These are phyloP conservation scores for Boletus bicolor DNA, from an alignment of 768 basidiomycete species.

Conservation along the genomic window DNA sequence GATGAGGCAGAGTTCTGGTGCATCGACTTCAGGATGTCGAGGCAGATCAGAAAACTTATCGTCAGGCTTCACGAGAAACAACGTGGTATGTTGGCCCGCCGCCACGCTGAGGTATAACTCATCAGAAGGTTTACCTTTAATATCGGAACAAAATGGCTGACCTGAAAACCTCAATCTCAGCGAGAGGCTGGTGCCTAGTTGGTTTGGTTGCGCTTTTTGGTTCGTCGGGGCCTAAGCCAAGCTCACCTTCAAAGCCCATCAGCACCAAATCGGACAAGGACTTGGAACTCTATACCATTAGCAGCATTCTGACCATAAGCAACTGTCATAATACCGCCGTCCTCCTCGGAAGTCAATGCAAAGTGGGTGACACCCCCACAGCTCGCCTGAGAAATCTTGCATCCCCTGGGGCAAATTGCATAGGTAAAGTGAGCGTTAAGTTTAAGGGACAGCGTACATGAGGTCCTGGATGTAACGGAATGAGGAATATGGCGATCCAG, in stretches of 20 bases:
- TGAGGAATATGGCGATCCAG: slow-evolving; percentile 82
- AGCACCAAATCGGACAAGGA: not conserved
- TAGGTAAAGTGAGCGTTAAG: not conserved
- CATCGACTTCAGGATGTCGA: slow-evolving; percentile 75
- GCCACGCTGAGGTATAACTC: slow-evolving; percentile 53
- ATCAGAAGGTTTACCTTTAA: not conserved
- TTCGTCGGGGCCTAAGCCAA: slow-evolving; percentile 75
- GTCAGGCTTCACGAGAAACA: slow-evolving; percentile 76
- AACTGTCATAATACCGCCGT: slow-evolving; percentile 75
- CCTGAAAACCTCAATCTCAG: slow-evolving; percentile 72
- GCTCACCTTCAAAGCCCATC: slow-evolving; percentile 51
- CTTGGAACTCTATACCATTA: slow-evolving; percentile 48
- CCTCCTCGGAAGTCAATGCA: slow-evolving; percentile 71
- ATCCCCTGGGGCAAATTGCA: slow-evolving; percentile 50
- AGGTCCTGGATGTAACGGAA: slow-evolving; percentile 88
- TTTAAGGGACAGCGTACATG: slow-evolving; percentile 45
- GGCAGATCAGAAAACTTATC: slow-evolving; percentile 75
- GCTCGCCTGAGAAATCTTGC: slow-evolving; percentile 64
- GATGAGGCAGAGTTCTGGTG: slow-evolving; percentile 65
- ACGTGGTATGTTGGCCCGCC: slow-evolving; percentile 81
- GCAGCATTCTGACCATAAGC: slow-evolving; percentile 84
- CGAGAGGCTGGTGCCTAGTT: slow-evolving; percentile 62
- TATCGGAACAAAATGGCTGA: slow-evolving; percentile 44
- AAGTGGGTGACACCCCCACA: slow-evolving; percentile 92
- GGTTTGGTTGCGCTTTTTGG: slow-evolving; percentile 88